Percentiles rank a stretch among this genome's conserved stretches.
These are phyloP conservation scores for Boletus rubescentipes DNA, from an alignment of 768 basidiomycete genomes.

Conservation along the genomic window DNA sequence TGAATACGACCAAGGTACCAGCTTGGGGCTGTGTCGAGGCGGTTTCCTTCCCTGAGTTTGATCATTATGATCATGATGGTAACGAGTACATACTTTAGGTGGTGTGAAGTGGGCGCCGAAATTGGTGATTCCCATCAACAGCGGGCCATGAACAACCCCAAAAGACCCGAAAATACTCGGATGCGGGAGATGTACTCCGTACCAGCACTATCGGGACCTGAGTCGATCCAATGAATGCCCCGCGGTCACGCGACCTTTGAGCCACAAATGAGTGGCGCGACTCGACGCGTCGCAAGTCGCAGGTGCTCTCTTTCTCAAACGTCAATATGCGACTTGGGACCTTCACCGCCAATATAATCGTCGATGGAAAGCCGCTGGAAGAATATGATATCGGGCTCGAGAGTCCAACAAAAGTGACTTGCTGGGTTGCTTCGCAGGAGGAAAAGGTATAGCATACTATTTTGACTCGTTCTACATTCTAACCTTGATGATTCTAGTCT, in stretches of 20 bases:
- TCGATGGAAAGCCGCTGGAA: conserved; percentile 12
- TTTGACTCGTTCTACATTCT: not conserved
- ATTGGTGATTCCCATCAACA: too few relatives aligned
- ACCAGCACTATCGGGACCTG: too few relatives aligned
- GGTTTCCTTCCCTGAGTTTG: not conserved
- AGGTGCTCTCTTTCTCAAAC: not conserved
- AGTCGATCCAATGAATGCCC: too few relatives aligned
- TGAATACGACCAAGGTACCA: not conserved
- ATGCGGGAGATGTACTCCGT: too few relatives aligned
- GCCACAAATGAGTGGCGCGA: too few relatives aligned
- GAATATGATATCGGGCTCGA: conserved; percentile 12
- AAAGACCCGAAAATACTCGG: too few relatives aligned
- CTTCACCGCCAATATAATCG: conserved; percentile 11
- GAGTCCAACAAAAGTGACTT: conserved; percentile 13
- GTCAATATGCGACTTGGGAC: conserved; percentile 15
- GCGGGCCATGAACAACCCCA: too few relatives aligned
- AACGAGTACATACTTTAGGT: too few relatives aligned
- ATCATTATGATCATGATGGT: not conserved
- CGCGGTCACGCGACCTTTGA: not conserved
- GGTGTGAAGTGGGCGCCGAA: too few relatives aligned
- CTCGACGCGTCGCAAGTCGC: not conserved
- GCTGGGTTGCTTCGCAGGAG: conserved; percentile 24
- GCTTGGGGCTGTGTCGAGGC: conserved; percentile 1
- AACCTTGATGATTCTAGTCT: not conserved
- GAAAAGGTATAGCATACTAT: conserved; percentile 13